Evolutionary conservation across 23 red algal species (phyloP), one percentile per base, ranked within the genome.

Genomic region (Gracilaria gracilis): DNA sequence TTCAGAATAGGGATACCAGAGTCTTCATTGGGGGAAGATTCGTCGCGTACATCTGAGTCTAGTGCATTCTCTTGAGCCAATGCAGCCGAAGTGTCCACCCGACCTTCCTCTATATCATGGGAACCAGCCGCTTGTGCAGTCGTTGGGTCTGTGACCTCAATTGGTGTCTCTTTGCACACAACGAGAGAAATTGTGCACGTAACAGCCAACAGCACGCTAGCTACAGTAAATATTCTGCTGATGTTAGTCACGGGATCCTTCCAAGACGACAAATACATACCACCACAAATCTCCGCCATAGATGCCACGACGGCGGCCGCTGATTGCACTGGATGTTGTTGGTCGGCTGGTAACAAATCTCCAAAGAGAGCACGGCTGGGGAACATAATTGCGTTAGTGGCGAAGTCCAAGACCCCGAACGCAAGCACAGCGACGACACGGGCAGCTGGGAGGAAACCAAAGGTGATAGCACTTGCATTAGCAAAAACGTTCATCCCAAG

Each of bases 371-470:
- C 92, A 28, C 92, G 92, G 61, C 82, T 87, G 9, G 92, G 92
- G 53, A 94, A 94, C 75, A 94, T 87, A 48, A 94, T 94, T 47
- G 75, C 92, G 65, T 94, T 87, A 9, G 84, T 87, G 35, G 83
- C 82, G 49, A 94, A 87, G 75, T 94, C 92, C 35, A 87, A 49
- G 17, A 94, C 54, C 0, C 82, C 92, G 67, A 87, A 94, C 0
- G 82, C 92, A 15, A 82, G 42, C 34, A 95, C 54, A 48, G 93
- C 93, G 17, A 89, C 38, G 27, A 75, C 50, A 20, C 75, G 76
- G 25, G 92, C 92, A 27, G 67, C 72, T 54, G 84, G 74, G 47
- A 89, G 75, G 65, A 61, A 75, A 12, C 69, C 65, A 42, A 73
- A 72, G 16, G 89, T 75, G 14, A 84, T 61, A 23, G 62, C n/a